Percentiles rank a stretch among this genome's conserved stretches.
phyloP scores from a whole-genome alignment of 1,139 yeast species.

The Neolecta irregularis region DNA sequence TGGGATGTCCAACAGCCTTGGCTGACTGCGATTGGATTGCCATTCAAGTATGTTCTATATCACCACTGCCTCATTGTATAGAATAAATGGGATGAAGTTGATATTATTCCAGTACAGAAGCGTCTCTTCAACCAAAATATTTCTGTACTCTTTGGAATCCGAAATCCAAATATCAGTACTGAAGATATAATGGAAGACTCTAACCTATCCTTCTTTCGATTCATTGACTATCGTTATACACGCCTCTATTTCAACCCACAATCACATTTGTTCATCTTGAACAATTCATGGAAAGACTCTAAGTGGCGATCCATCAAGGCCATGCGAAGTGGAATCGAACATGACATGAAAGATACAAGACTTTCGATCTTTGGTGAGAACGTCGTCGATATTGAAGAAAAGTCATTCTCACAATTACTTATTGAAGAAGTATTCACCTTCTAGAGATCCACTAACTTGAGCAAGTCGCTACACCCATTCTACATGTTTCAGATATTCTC shows the following conservation, averaged over 20 bases:
- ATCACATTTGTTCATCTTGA: constrained; percentile 72
- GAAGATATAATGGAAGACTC: constrained; percentile 30
- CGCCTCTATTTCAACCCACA: constrained; percentile 69
- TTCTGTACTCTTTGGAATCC: constrained; percentile 41
- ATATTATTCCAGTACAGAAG: constrained; percentile 40
- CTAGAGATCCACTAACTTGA: background rate
- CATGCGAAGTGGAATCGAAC: constrained; percentile 57
- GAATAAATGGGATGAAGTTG: constrained; percentile 79
- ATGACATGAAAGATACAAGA: constrained; percentile 53
- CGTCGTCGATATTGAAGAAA: constrained; percentile 60
- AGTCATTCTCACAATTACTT: constrained; percentile 46
- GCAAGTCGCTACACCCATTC: constrained; percentile 56
- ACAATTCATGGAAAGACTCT: constrained; percentile 72
- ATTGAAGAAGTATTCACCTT: constrained; percentile 49
- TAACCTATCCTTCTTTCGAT: constrained; percentile 49
- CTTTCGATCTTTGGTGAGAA: constrained; percentile 61
- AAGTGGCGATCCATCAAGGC: constrained; percentile 46
- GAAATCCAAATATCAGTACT: constrained; percentile 20
- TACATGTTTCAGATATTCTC: constrained; percentile 89
- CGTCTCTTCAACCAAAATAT: constrained; percentile 53
- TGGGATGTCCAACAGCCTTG: constrained; percentile 52
- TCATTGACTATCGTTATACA: constrained; percentile 69
- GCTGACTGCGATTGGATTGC: constrained; percentile 88
- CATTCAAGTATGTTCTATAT: constrained; percentile 33
- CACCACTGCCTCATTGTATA: background rate